Evolutionary conservation across 1,284 basidiomycete genomes (phyloP), one percentile per base, ranked within the genome.

Genomic region (Takashimella tepidaria): DNA sequence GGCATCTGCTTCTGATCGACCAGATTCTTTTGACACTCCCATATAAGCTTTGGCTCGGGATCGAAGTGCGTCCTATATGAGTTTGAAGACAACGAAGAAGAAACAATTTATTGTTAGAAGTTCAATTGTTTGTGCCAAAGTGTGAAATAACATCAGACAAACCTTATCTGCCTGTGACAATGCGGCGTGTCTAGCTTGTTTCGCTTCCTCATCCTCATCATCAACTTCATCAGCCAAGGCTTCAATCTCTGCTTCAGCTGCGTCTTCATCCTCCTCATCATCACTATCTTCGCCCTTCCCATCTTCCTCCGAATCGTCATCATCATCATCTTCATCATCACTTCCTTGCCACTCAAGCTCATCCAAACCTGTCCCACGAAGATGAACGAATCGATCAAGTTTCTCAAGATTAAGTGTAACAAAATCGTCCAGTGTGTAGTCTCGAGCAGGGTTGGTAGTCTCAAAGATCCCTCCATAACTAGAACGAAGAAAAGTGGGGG

Each of bases 391-490:
- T 4, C 80, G 76, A 50, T 92, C 89, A 66, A 91, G 76, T 70
- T 92, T 92, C 67, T 92, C 89, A 19, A 92, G 77, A 55, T 84
- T 81, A 16, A 92, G 74, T 0, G 81, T 79, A 68, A 89, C 80
- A 66, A 92, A 92, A 67, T 92, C 89, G 62, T 90, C 88, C 5
- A 92, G 76, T 0, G 90, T 92, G 64, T 88, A 92, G 71, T 93
- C 90, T 40, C 83, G 81, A 5, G 86, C 81, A 3, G 64, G 64
- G 21, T 58, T 59, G 0, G 87, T 85, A 10, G 82, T 81, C 71
- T 93, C 90, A 62, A 84, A 86, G 22, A 92, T 92, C 0, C 91
- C 91, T 1, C 90, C 90, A 63, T 92, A 92, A 51, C 88, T 91
- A 63, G 42, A n/a, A n/a, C n/a, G n/a, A n/a, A n/a, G n/a, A n/a